Evolutionary conservation across 805 yeast genomes (phyloP).

Genomic region (Metschnikowia gruessii): DNA sequence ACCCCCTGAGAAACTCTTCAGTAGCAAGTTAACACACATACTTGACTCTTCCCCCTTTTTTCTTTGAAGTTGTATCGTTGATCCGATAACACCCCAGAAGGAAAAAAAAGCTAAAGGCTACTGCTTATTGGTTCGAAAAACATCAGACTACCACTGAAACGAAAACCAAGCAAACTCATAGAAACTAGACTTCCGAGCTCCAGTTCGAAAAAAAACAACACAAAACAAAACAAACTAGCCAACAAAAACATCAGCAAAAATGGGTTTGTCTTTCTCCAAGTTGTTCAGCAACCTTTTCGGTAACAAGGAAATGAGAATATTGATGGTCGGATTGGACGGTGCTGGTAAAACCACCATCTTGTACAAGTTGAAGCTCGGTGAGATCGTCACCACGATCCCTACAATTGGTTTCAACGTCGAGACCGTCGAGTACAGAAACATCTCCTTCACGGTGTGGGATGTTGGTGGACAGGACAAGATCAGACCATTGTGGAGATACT

Average conservation of each 20-base stretch:
- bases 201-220: background rate
- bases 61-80: background rate
- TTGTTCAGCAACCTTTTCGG: slow-evolving; percentile 94
- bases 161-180: slow-evolving; percentile 1
- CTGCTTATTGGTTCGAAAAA: slow-evolving; percentile 5
- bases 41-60: slow-evolving; percentile 1
- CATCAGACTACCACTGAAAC: slow-evolving; percentile 5
- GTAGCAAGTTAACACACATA: slow-evolving; percentile 4
- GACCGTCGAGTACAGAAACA: slow-evolving; percentile 95
- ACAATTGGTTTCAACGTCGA: slow-evolving; percentile 97
- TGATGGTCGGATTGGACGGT: slow-evolving; percentile 97
- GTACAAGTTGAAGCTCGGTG: slow-evolving; percentile 92
- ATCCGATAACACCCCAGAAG: background rate
- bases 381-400: slow-evolving; percentile 94
- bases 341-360: slow-evolving; percentile 98
- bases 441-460: slow-evolving; percentile 97
- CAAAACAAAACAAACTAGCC: background rate
- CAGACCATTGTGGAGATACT: slow-evolving; percentile 98
- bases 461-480: slow-evolving; percentile 99
- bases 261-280: slow-evolving; percentile 96
- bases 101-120: slow-evolving; percentile 1
- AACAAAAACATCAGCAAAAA: slow-evolving; percentile 25
- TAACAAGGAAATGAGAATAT: slow-evolving; percentile 96
- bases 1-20: slow-evolving; percentile 5
- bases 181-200: slow-evolving; percentile 4